phyloP scores from a whole-genome alignment of 202 grass and related monocot genomes.

The Cymbopogon flexuosus region DNA sequence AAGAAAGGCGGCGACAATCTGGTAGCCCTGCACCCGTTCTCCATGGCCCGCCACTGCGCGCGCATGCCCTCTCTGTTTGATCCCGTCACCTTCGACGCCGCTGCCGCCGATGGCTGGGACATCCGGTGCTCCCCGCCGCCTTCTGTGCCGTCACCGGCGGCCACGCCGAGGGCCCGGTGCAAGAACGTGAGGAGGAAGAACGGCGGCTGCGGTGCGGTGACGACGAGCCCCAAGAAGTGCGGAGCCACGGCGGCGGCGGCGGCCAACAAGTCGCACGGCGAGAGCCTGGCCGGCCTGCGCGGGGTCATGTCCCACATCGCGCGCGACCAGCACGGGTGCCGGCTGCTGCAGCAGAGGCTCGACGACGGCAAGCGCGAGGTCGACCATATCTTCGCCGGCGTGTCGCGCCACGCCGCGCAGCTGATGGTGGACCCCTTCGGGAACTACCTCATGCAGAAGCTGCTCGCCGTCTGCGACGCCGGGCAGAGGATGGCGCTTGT shows the following conservation, averaged over 20 bases:
- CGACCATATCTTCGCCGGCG: conserved; percentile 60
- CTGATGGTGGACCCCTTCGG: conserved; percentile 79
- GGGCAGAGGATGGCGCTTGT: conserved; percentile 64
- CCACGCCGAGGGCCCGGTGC: conserved; percentile 15
- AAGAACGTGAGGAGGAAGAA: conserved; percentile 35
- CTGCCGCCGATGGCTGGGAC: conserved; percentile 1
- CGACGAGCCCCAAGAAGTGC: conserved; percentile 38
- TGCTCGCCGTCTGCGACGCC: conserved; percentile 60
- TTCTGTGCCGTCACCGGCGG: neutral
- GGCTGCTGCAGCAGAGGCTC: conserved; percentile 64
- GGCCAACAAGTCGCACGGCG: conserved; percentile 23
- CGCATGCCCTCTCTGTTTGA: conserved; percentile 10
- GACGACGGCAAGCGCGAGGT: conserved; percentile 53
- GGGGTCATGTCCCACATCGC: conserved; percentile 57
- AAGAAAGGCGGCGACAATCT: conserved; percentile 12
- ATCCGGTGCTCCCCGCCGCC: neutral
- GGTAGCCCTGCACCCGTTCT: conserved; percentile 14
- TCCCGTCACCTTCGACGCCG: conserved; percentile 20
- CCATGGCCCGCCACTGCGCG: neutral
- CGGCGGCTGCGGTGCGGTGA: neutral
- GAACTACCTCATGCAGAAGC: conserved; percentile 97
- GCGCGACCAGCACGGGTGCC: conserved; percentile 77
- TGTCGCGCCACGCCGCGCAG: conserved; percentile 56
- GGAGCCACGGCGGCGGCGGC: conserved; percentile 17
- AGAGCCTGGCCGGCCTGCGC: conserved; percentile 32